Base-by-base conservation (phyloP, 176 grass and related monocot species). In the Melocanna baccifera region DNA sequence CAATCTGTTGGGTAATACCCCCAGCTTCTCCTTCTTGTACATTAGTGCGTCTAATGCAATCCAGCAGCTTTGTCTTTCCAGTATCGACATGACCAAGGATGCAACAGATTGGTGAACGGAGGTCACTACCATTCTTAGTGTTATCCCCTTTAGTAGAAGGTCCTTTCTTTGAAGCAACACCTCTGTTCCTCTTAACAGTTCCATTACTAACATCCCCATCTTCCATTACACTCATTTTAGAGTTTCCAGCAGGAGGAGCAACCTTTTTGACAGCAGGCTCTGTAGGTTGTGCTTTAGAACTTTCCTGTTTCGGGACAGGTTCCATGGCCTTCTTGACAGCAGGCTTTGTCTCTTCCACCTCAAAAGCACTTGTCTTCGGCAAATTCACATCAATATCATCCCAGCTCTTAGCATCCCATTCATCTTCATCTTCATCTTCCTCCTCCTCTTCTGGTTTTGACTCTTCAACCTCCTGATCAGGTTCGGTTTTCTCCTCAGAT, bases 371-470 rank as follows among this genome's bases (percentile, higher is more conserved):
- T 71, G 72, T 81, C 20, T 71, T 67, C 8, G 89, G 88, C 76
- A 98, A 91, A 81, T 79, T 93, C 55, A 98, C 93, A 90, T 98
- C 96, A 40, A 95, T 87, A 83, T 95, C 91, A 75, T 98, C 96
- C 93, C 93, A 98, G 64, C 96, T 98, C 85, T 98, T 98, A 34
- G 93, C 96, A 87, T 98, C 96, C 96, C 96, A 98, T 56, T 95
- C 96, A 45, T 95, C 93, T 57, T 95, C 96, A 45, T 95, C 93
- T 57, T 94, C 92, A 22, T 91, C 90, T 55, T 97, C 92, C 56
- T 95, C 93, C 58, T 91, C 91, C 36, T 91, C 86, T 80, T 87
- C 88, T 78, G 68, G 83, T 83, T 90, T 87, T 9, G 29, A 39
- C 23, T 94, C 96, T 82, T 95, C 91, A 65, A 71, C n/a, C 36